These are phyloP conservation scores for Chimonanthus salicifolius DNA, from an alignment of 164 flowering plant genomes.

Conservation along the genomic window DNA sequence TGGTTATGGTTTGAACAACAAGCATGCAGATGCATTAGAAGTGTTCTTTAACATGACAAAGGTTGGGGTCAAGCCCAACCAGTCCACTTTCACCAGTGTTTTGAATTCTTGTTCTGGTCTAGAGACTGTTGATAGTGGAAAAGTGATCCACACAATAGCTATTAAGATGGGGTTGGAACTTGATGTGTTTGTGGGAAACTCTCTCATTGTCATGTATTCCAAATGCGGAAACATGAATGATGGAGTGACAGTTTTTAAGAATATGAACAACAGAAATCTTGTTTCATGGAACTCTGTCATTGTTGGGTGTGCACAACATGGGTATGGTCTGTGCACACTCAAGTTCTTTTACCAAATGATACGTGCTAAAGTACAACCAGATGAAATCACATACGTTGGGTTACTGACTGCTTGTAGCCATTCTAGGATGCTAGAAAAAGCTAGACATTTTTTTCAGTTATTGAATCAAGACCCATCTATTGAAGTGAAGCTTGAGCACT, in stretches of 20 bases:
- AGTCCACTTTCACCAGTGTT: constrained; percentile 18
- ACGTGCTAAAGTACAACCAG: neutral
- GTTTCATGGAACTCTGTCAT: constrained; percentile 12
- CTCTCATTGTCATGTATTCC: constrained; percentile 16
- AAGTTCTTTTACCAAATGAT: constrained; percentile 11
- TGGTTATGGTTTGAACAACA: constrained; percentile 12
- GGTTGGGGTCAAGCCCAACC: constrained; percentile 11
- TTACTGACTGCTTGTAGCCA: constrained; percentile 20
- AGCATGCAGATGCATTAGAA: constrained; percentile 9
- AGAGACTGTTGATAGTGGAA: constrained; percentile 17
- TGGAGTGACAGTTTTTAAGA: neutral
- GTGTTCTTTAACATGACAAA: constrained; percentile 11
- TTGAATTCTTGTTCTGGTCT: constrained; percentile 14
- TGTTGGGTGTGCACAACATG: constrained; percentile 9
- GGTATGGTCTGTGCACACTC: constrained; percentile 3
- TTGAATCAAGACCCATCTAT: constrained; percentile 6
- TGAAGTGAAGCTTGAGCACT: constrained; percentile 15
- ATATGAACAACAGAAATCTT: constrained; percentile 3
- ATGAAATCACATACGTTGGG: constrained; percentile 14
- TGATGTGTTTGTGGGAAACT: constrained; percentile 17
- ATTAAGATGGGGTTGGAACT: constrained; percentile 11
- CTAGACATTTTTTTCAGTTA: constrained; percentile 5
- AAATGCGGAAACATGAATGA: constrained; percentile 10
- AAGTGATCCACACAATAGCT: constrained; percentile 10
- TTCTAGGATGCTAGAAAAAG: constrained; percentile 8